Evolutionary conservation across 495 filamentous ascomycete genomes (phyloP), one percentile per base, ranked within the genome.

Genomic region (Aspergillus ostianus): DNA sequence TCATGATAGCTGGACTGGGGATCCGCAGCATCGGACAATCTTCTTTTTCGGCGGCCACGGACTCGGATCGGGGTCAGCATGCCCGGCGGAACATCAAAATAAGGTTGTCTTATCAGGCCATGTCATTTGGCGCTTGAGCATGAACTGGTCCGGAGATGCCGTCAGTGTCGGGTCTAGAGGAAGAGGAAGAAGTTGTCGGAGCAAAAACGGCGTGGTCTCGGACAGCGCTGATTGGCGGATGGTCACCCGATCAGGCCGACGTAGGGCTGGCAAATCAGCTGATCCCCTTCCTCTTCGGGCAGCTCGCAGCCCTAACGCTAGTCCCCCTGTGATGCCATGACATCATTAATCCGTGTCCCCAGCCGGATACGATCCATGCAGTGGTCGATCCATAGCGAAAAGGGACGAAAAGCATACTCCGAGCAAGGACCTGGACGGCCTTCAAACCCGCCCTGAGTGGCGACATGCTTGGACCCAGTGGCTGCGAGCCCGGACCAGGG

Each of bases 51-150:
- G 53, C 66, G 64, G 55, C 69, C 69, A 46, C 69, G 69, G 41
- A 65, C 61, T 30, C 58, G 50, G 53, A 71, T 71, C n/a, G 69
- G 69, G 45, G 64, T 71, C 20, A 63, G 63, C 62, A 65, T 71
- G 54, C 44, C 64, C 55, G 48, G 52, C 56, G 27, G 26, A 41
- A 41, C 36, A 41, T 41, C 36, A 15, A 41, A 17, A 41, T 41
- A 41, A 41, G 36, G 13, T 26, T 18, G n/a, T 13, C 9, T 29
- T 26, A 13, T 29, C 17, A 52, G 47, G 50, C 26, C 50, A 52
- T 27, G 50, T 52, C 50, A 49, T 19, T 49, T 12, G 47, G 47
- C 15, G 47, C n/a, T 17, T 26, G 47, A 21, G 23, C n/a, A 20
- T 5, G 47, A 20, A 49, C 47, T 12, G 36, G 36, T 41, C 36